Evolutionary conservation across 139 green algal species (phyloP), one percentile per base, ranked within the genome.

Genomic region (Protoeuglena noctilucae): DNA sequence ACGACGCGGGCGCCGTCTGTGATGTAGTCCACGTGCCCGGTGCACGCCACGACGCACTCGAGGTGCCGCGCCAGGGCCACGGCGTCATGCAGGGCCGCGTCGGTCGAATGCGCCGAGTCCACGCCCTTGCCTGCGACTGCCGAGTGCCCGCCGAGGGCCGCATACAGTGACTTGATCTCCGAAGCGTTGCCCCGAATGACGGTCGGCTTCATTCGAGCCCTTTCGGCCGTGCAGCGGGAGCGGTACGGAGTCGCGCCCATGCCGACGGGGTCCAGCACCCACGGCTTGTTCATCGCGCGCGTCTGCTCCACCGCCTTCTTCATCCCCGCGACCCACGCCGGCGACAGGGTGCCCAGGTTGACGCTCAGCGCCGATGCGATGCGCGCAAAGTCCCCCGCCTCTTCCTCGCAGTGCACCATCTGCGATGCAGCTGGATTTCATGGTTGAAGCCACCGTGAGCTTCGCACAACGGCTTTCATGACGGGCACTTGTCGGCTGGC

Each of bases 201-300:
- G 0, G 75, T 77, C 1, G 82, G 82, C 27, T 57, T 28, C 9
- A 73, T 65, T 27, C n/a, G n/a, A n/a, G n/a, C n/a, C n/a, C n/a
- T n/a, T n/a, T n/a, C n/a, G n/a, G n/a, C n/a, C n/a, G n/a, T n/a
- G n/a, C n/a, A n/a, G n/a, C n/a, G n/a, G n/a, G n/a, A n/a, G n/a
- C n/a, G n/a, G n/a, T n/a, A n/a, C n/a, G n/a, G n/a, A n/a, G 34
- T 19, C n/a, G 48, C 81, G 77, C 5, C 81, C 43, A 74, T 81
- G 1, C 67, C 83, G 2, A 93, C 83, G 9, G 81, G 83, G 63
- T 93, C 83, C 19, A 93, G 65, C 45, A 90, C 79, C 81, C 81
- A 90, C 0, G 79, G 79, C 53, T 81, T 87, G 40, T 64, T 61
- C 17, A 69, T 26, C 7, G 63, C 55, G 16, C 66, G 60, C 0